Percentiles rank a stretch among this genome's conserved stretches.
Evolutionary conservation across 169 alveolate genomes (phyloP).

Genomic region (Plasmodium coatneyi): DNA sequence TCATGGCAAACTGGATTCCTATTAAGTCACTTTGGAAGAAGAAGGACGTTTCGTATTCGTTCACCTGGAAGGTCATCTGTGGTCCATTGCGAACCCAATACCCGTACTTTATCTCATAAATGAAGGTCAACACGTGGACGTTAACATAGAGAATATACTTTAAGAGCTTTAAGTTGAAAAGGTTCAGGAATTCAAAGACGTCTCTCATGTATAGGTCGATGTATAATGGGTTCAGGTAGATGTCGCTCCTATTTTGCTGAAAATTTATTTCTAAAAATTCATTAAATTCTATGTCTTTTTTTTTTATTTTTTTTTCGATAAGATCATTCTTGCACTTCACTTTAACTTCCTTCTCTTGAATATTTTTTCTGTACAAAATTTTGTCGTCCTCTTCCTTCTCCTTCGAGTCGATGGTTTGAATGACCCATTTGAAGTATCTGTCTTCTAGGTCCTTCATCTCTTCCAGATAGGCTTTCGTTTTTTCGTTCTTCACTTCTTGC

Average conservation of each 20-base stretch:
- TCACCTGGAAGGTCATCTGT: constrained; percentile 38
- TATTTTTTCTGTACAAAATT: constrained; percentile 19
- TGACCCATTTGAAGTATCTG: constrained; percentile 29
- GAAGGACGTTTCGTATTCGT: constrained; percentile 21
- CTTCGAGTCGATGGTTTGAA: background rate
- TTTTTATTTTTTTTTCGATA: constrained; percentile 54
- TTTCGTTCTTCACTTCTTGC: background rate
- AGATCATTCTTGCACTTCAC: constrained; percentile 31
- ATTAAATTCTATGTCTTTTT: constrained; percentile 38
- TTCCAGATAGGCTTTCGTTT: background rate
- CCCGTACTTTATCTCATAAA: constrained; percentile 68
- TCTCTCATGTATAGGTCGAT: constrained; percentile 63
- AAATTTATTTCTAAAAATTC: constrained; percentile 39
- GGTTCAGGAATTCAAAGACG: constrained; percentile 28
- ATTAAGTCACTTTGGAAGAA: constrained; percentile 63
- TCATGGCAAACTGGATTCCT: constrained; percentile 50
- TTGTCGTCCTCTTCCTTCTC: constrained; percentile 16
- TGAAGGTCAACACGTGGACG: constrained; percentile 19
- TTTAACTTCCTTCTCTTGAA: constrained; percentile 52
- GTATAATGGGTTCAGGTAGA: constrained; percentile 45
- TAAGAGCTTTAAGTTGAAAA: constrained; percentile 25
- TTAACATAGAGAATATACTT: constrained; percentile 38
- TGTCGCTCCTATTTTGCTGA: constrained; percentile 14
- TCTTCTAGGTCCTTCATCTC: constrained; percentile 33
- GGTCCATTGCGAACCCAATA: constrained; percentile 74